Evolutionary conservation across 2,329 filamentous ascomycete species (phyloP).

Genomic region (Alternaria sp.): DNA sequence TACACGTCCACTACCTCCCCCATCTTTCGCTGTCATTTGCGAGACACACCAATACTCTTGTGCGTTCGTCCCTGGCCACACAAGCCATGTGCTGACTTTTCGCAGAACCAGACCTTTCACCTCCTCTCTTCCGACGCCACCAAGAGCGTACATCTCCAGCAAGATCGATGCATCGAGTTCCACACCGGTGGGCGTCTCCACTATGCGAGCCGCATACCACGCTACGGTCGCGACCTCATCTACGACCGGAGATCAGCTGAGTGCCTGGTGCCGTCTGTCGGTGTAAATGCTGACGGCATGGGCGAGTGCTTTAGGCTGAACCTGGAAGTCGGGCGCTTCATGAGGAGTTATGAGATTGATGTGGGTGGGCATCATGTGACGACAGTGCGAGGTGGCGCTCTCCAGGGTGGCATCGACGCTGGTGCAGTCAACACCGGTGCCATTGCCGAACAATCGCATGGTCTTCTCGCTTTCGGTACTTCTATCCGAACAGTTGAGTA

Average conservation of each 20-base stretch:
- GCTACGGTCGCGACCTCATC: conserved; percentile 88
- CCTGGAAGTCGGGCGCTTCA: conserved; percentile 88
- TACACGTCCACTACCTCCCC: conserved; percentile 93
- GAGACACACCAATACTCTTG: conserved; percentile 84
- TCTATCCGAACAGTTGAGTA: conserved; percentile 96
- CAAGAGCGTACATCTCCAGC: conserved; percentile 92
- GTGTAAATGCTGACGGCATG: conserved; percentile 82
- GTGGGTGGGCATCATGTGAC: conserved; percentile 82
- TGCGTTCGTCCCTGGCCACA: not conserved
- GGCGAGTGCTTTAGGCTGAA: conserved; percentile 95
- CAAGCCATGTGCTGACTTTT: not conserved
- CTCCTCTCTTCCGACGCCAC: conserved; percentile 90
- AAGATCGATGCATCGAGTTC: conserved; percentile 89
- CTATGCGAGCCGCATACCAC: conserved; percentile 85
- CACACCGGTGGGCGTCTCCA: conserved; percentile 89
- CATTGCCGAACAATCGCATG: conserved; percentile 87
- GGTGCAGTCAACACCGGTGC: conserved; percentile 88
- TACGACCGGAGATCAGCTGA: conserved; percentile 86
- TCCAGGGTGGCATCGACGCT: conserved; percentile 86
- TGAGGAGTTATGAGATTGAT: conserved; percentile 92
- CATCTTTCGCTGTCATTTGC: conserved; percentile 94
- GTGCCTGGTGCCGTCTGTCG: conserved; percentile 85
- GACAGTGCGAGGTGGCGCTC: conserved; percentile 70
- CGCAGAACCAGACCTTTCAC: conserved; percentile 82
- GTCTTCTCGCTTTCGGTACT: conserved; percentile 90